Evolutionary conservation across 257 asterid genomes (phyloP).

Genomic region (Forsythia viridissima): DNA sequence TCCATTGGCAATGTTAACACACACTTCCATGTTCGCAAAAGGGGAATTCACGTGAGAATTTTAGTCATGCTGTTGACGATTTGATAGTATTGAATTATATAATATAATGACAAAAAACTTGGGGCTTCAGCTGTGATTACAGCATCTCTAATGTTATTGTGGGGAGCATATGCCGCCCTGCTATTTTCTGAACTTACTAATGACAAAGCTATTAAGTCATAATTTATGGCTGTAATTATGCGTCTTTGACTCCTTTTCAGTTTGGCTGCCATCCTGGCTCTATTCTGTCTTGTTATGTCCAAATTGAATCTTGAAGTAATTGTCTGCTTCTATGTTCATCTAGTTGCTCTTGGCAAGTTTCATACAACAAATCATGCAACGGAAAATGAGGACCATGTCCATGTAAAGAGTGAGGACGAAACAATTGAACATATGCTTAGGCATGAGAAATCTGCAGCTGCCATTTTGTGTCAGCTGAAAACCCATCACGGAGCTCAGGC

Average conservation of each 20-base stretch:
- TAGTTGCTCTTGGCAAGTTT: conserved; percentile 67
- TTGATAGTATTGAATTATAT: not conserved
- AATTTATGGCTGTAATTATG: conserved; percentile 8
- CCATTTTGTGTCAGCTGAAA: conserved; percentile 47
- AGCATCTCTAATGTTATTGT: not conserved
- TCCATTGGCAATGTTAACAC: not conserved
- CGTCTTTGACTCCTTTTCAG: not conserved
- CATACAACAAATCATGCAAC: conserved; percentile 30
- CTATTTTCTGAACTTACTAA: conserved; percentile 11
- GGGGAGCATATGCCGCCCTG: not conserved
- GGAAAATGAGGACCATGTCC: conserved; percentile 34
- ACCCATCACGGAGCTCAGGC: conserved; percentile 43
- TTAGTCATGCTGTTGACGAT: not conserved
- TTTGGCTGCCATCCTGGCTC: conserved; percentile 3
- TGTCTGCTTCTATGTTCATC: conserved; percentile 16
- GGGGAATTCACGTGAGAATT: not conserved
- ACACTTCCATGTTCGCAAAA: not conserved
- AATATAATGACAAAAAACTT: not conserved
- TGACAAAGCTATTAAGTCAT: conserved; percentile 1
- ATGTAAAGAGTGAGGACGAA: conserved; percentile 44
- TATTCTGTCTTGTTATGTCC: not conserved
- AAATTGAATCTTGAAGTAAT: conserved; percentile 3
- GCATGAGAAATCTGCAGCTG: conserved; percentile 67
- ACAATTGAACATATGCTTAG: conserved; percentile 43
- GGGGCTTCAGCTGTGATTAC: conserved; percentile 3